Evolutionary conservation across 352 stramenopile genomes (phyloP).

Genomic region (Phytopythium delawarense): DNA sequence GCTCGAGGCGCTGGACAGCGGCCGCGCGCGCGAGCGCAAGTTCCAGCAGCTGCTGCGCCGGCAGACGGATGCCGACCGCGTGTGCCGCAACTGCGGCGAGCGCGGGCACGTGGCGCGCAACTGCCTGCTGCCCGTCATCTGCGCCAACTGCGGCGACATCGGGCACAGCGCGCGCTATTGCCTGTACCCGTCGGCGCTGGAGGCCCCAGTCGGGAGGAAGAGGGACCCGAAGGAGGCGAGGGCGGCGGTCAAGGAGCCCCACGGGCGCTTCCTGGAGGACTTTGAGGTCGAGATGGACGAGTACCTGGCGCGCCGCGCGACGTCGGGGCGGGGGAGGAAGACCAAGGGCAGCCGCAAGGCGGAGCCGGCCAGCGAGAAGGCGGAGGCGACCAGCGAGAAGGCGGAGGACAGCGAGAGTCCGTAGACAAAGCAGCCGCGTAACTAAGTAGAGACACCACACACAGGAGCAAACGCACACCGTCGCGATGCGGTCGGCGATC

Average conservation of each 20-base stretch:
- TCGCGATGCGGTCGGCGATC: neutral
- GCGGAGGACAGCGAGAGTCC: neutral
- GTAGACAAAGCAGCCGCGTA: conserved; percentile 4
- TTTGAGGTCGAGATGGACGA: conserved; percentile 63
- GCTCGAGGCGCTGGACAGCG: conserved; percentile 42
- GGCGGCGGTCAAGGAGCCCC: conserved; percentile 23
- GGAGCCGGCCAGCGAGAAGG: conserved; percentile 8
- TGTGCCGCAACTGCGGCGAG: conserved; percentile 79
- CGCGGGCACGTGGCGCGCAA: conserved; percentile 58
- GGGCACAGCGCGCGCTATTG: conserved; percentile 54
- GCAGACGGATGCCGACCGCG: conserved; percentile 50
- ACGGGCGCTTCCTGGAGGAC: conserved; percentile 47
- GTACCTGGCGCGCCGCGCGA: conserved; percentile 25
- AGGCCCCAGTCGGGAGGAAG: neutral
- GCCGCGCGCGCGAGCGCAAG: conserved; percentile 44
- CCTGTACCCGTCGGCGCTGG: conserved; percentile 22
- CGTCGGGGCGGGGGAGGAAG: conserved; percentile 16
- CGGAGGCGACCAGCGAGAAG: neutral
- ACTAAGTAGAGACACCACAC: conserved; percentile 10
- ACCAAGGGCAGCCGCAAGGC: neutral
- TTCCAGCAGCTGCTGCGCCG: conserved; percentile 57
- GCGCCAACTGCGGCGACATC: conserved; percentile 71
- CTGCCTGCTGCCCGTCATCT: conserved; percentile 73
- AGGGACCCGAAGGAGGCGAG: conserved; percentile 11
- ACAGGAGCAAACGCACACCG: conserved; percentile 7